Base-by-base conservation (phyloP, 2,329 filamentous ascomycete genomes). In the Dothistroma pini region DNA sequence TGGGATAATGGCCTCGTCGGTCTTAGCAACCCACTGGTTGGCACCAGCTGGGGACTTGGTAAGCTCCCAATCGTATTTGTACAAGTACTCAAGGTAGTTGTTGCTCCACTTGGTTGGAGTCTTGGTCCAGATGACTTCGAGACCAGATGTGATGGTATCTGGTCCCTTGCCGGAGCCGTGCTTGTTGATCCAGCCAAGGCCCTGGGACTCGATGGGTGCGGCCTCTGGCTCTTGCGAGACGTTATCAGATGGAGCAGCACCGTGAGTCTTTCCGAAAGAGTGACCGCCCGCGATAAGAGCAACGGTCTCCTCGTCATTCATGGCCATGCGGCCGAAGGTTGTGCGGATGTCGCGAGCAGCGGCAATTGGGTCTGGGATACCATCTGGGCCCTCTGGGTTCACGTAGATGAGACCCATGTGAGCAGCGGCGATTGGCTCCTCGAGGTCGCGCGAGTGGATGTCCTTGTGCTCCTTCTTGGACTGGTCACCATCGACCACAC, bases 361-460 rank as follows among this genome's bases (percentile, higher is more conserved):
- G 14, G 87, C 86, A 47, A 87, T 75, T 21, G 88, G 86, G 71
- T 92, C 88, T 2, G 88, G 87, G 58, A 83, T 83, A 62, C 85
- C 88, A 68, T 91, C 86, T 31, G 89, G 89, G 8, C 89, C 89
- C 75, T 91, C 87, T 2, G 89, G 89, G 78, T 93, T 91, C 63
- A 91, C 89, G 74, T 93, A 93, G 74, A 93, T 92, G 69, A 93
- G 78, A 71, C 89, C 89, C 86, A 90, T 89, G 77, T 89, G 85
- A 32, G 86, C 80, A 49, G 89, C 86, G 8, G 80, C 88, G 14
- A 92, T 75, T 1, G 89, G 89, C 70, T 81, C 75, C 77, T 91
- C 88, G 6, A 90, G 82, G 25, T 90, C 81, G 61, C 87, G 84
- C 22, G 78, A 79, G 76, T 87, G 82, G 60, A 74, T 74, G 62